Evolutionary conservation across 148 eudicot genomes (phyloP).

Genomic region (Limonium bicolor): DNA sequence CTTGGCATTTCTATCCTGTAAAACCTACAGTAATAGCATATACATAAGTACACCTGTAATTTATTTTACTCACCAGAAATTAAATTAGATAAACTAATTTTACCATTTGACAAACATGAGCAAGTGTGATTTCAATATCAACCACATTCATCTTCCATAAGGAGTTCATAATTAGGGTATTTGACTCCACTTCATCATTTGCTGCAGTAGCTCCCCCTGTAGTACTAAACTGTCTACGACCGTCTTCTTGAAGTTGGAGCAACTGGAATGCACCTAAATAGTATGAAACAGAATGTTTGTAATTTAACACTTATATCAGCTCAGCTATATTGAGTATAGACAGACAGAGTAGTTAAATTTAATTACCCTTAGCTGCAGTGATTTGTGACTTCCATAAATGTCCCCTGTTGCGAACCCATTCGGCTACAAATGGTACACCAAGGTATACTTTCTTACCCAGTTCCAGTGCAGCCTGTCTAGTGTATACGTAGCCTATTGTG

Average conservation of each 20-base stretch:
- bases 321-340: neutral
- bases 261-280: constrained; percentile 82
- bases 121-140: constrained; percentile 86
- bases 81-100: too few species aligned
- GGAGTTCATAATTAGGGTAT: constrained; percentile 73
- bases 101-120: constrained; percentile 91
- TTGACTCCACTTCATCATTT: constrained; percentile 54
- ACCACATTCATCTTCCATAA: constrained; percentile 92
- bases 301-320: neutral
- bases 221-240: constrained; percentile 41
- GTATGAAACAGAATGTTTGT: too few species aligned
- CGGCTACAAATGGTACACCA: constrained; percentile 84
- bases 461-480: constrained; percentile 89
- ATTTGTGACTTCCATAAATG: constrained; percentile 89
- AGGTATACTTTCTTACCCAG: constrained; percentile 88
- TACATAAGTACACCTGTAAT: too few species aligned
- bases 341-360: neutral
- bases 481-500: constrained; percentile 83
- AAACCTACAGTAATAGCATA: constrained; percentile 29
- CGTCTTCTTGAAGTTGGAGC: constrained; percentile 87
- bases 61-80: too few species aligned
- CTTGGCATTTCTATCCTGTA: constrained; percentile 54
- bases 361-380: constrained; percentile 86
- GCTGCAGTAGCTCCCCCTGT: constrained; percentile 52
- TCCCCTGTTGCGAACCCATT: constrained; percentile 91